Evolutionary conservation across 1,284 basidiomycete genomes (phyloP).

Genomic region (Ganoderma boninense): DNA sequence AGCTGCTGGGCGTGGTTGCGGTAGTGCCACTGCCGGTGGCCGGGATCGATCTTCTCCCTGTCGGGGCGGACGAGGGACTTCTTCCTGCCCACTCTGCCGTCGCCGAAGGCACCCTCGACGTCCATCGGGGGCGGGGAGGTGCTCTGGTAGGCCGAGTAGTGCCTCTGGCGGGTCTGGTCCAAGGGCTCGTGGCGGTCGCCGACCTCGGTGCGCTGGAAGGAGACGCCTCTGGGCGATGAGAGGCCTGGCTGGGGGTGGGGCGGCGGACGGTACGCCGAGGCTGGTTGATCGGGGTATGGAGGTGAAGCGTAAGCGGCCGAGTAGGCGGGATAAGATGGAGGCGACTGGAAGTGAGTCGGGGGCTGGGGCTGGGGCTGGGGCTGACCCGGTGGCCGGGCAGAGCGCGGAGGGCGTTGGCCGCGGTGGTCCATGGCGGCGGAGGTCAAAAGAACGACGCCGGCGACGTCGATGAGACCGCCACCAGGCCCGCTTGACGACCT

Average conservation of each 20-base stretch:
- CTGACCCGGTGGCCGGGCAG: conserved; percentile 44
- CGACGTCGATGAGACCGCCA: conserved; percentile 33
- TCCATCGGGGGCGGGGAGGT: conserved; percentile 52
- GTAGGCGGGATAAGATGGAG: conserved; percentile 27
- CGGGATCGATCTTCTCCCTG: conserved; percentile 95
- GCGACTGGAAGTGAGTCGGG: conserved; percentile 37
- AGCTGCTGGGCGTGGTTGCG: conserved; percentile 88
- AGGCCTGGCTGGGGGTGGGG: conserved; percentile 5
- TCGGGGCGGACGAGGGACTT: conserved; percentile 95
- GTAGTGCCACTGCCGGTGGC: conserved; percentile 96
- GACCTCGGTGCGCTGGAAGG: conserved; percentile 72
- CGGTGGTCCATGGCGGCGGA: conserved; percentile 43
- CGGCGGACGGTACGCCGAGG: conserved; percentile 37
- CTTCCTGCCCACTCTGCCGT: conserved; percentile 74
- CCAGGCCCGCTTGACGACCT: conserved; percentile 20
- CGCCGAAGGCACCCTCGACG: conserved; percentile 55
- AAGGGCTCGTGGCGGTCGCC: conserved; percentile 68
- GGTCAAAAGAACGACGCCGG: conserved; percentile 31
- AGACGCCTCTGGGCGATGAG: conserved; percentile 51
- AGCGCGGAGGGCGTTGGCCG: conserved; percentile 51
- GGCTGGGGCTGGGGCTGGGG: conserved; percentile 26
- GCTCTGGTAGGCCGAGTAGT: conserved; percentile 64
- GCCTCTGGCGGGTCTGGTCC: conserved; percentile 56
- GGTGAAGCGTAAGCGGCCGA: conserved; percentile 33
- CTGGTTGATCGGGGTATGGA: conserved; percentile 39